Conservation (phyloP, 2,329 filamentous ascomycete species). For the Botrytis byssoidea region DNA sequence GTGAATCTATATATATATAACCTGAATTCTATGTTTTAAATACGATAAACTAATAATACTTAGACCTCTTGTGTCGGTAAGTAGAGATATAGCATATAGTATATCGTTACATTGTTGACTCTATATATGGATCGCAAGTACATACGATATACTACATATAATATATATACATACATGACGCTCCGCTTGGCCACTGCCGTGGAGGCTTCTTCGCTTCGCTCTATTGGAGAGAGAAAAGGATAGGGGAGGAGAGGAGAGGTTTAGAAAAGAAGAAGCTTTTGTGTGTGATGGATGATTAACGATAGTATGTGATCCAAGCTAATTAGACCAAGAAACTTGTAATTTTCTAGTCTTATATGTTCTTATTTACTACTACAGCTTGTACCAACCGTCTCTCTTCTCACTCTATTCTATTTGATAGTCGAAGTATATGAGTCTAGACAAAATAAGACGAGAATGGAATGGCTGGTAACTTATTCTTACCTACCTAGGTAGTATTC, state of each 20-base stretch:
- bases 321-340: no score
- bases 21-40: neutral
- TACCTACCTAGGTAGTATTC: neutral
- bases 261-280: neutral
- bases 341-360: no score
- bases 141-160: neutral
- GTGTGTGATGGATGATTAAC: neutral
- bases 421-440: neutral
- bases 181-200: neutral
- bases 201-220: neutral
- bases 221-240: neutral
- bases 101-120: neutral
- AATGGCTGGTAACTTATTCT: neutral
- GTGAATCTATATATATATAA: fast-evolving
- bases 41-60: neutral
- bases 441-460: neutral
- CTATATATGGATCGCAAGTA: neutral
- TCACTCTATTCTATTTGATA: neutral
- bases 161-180: neutral
- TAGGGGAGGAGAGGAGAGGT: neutral
- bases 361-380: neutral
- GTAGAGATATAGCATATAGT: neutral
- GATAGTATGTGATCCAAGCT: neutral
- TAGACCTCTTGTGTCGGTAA: no score
- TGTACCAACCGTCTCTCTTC: neutral